Percentiles rank a stretch among this genome's conserved stretches.
phyloP scores from a whole-genome alignment of 257 asterid genomes.

The Nicotiana obtusifolia region DNA sequence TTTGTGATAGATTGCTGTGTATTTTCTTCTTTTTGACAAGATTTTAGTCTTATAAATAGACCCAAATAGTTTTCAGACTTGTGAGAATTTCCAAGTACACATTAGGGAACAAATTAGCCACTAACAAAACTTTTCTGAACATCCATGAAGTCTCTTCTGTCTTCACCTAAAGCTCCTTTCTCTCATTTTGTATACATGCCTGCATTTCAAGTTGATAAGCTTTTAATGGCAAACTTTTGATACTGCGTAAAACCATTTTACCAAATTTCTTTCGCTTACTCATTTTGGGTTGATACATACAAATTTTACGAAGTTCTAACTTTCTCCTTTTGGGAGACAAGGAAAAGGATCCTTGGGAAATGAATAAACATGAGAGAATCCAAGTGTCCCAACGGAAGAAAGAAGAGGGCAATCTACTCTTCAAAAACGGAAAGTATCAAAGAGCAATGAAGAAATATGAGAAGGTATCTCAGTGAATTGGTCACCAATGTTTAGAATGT shows the following conservation, averaged over 20 bases:
- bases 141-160: not conserved
- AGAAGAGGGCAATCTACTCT: conserved; percentile 69
- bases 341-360: conserved; percentile 69
- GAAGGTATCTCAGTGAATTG: conserved; percentile 24
- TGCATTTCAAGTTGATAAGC: not conserved
- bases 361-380: conserved; percentile 49
- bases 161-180: not conserved
- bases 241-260: not conserved
- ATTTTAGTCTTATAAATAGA: not conserved
- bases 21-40: not conserved
- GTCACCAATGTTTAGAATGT: not conserved
- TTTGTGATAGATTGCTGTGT: not conserved
- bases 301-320: not conserved
- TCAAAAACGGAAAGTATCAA: conserved; percentile 43
- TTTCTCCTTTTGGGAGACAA: conserved; percentile 10
- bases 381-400: conserved; percentile 49
- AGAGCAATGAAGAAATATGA: conserved; percentile 49
- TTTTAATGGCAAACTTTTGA: not conserved
- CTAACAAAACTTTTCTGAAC: not conserved
- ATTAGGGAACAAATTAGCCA: not conserved
- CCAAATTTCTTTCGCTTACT: not conserved
- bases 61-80: not conserved
- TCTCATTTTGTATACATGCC: not conserved
- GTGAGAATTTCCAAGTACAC: not conserved
- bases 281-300: not conserved